Evolutionary conservation across 202 grass and related monocot genomes (phyloP).

Genomic region (Hordeum pubiflorum): DNA sequence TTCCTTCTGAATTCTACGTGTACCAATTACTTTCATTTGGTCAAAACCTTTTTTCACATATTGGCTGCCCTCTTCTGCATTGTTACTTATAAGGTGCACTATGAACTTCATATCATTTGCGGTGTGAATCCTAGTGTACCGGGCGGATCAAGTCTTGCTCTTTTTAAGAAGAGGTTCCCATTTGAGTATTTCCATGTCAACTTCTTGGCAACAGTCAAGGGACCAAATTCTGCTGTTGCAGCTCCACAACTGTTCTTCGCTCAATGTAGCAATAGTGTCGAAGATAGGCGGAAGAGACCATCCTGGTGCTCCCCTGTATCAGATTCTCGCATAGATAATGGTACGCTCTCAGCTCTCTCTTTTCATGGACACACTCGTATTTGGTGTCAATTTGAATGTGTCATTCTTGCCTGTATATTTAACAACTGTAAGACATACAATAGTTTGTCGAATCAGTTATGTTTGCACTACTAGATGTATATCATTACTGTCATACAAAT

Average conservation of each 20-base stretch:
- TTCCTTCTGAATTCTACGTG: not conserved
- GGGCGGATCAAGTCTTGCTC: not conserved
- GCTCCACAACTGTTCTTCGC: not conserved
- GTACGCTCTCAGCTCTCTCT: not conserved
- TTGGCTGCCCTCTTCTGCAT: not conserved
- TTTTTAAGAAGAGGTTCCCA: not conserved
- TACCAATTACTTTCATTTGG: not conserved
- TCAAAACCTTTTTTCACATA: not conserved
- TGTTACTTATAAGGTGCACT: not conserved
- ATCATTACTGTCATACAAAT: too few relatives aligned
- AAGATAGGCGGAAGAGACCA: not conserved
- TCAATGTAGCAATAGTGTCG: not conserved
- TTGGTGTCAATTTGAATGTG: not conserved
- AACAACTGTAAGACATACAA: too few relatives aligned
- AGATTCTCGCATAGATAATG: not conserved
- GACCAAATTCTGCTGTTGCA: not conserved
- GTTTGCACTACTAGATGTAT: too few relatives aligned
- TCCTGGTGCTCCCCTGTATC: not conserved
- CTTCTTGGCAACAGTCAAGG: constrained; percentile 7
- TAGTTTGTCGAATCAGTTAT: too few relatives aligned
- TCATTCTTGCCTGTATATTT: not conserved
- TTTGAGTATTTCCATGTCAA: not conserved
- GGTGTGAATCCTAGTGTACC: not conserved
- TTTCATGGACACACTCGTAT: not conserved
- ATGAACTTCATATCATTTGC: not conserved